Conservation (phyloP, 208 protist genomes). For the Wallacemonas sp. region DNA sequence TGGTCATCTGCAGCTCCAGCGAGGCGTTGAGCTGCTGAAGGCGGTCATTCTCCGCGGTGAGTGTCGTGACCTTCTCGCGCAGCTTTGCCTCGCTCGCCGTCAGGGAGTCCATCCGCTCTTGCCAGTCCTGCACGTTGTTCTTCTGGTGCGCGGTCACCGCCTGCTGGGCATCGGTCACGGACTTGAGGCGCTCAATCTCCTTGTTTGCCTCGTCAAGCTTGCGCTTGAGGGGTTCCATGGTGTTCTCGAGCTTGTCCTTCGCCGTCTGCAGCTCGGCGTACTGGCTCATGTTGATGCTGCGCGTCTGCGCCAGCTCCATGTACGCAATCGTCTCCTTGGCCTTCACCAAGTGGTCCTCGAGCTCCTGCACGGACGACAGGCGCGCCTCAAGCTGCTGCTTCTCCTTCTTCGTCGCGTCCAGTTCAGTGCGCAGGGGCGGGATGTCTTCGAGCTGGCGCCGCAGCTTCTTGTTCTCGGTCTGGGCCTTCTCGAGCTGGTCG, state of each 20-base stretch:
- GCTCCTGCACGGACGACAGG: constrained; percentile 46
- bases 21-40: constrained; percentile 65
- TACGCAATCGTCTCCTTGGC: constrained; percentile 90
- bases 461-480: constrained; percentile 55
- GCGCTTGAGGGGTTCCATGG: constrained; percentile 63
- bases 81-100: constrained; percentile 65
- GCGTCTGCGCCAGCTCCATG: constrained; percentile 83
- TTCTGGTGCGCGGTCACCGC: constrained; percentile 53
- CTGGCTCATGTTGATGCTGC: constrained; percentile 80
- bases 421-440: constrained; percentile 32
- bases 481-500: constrained; percentile 47
- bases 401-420: constrained; percentile 55
- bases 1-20: constrained; percentile 76
- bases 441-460: constrained; percentile 55
- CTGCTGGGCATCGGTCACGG: constrained; percentile 69
- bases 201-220: constrained; percentile 67
- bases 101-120: constrained; percentile 54
- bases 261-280: constrained; percentile 77
- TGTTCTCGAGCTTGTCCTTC: constrained; percentile 73
- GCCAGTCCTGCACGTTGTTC: constrained; percentile 60
- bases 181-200: constrained; percentile 62
- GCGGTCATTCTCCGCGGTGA: constrained; percentile 62
- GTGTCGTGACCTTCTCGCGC: constrained; percentile 45
- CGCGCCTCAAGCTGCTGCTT: constrained; percentile 60
- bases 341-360: constrained; percentile 81